These are phyloP conservation scores for Coleophoma eucalyptorum DNA, from an alignment of 2,329 filamentous ascomycete species.

Conservation along the genomic window DNA sequence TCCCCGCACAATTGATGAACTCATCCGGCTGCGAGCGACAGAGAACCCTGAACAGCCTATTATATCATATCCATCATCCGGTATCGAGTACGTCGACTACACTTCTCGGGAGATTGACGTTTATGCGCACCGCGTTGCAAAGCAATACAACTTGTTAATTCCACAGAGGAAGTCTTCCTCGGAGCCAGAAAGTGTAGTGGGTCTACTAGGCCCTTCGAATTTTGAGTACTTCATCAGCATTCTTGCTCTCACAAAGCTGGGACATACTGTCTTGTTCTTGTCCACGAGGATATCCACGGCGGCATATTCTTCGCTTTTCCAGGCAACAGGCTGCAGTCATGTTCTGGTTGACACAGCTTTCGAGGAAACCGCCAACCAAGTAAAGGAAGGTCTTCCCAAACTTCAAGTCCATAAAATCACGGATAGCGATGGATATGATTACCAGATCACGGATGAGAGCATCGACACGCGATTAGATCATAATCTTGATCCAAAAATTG, in stretches of 20 bases:
- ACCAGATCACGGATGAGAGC: constrained; percentile 44
- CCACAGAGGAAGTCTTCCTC: constrained; percentile 10
- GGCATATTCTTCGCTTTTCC: constrained; percentile 42
- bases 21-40: constrained; percentile 10
- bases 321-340: constrained; percentile 29
- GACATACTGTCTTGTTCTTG: constrained; percentile 47
- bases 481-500: constrained; percentile 30
- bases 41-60: constrained; percentile 5
- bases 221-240: constrained; percentile 46
- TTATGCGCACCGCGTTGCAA: constrained; percentile 9
- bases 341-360: constrained; percentile 10
- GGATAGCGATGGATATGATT: constrained; percentile 48
- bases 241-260: constrained; percentile 47
- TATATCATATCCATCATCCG: constrained; percentile 7
- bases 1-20: constrained; percentile 11
- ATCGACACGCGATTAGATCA: constrained; percentile 44
- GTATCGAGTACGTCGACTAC: constrained; percentile 13
- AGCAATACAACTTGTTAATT: constrained; percentile 4
- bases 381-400: constrained; percentile 15
- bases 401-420: constrained; percentile 31
- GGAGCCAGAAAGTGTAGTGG: constrained; percentile 34
- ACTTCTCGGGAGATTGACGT: constrained; percentile 9
- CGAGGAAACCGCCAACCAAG: constrained; percentile 9
- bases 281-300: constrained; percentile 47
- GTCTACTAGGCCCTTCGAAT: constrained; percentile 42